phyloP scores from a whole-genome alignment of 2,329 filamentous ascomycete species.

The Pleomassaria siparia region DNA sequence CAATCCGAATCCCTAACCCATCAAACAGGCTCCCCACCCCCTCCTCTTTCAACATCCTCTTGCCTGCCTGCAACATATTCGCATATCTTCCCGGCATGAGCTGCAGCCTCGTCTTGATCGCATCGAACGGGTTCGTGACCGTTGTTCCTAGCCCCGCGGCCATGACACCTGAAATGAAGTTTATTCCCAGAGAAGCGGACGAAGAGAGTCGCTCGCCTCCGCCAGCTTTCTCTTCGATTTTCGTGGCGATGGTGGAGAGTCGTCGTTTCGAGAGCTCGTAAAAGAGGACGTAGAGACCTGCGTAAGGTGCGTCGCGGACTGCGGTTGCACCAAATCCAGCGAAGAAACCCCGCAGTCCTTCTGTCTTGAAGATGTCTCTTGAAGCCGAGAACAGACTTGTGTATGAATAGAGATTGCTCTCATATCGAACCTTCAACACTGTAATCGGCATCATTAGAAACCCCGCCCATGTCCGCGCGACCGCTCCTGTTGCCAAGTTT shows the following conservation, averaged over 20 bases:
- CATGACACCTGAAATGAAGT: slow-evolving; percentile 79
- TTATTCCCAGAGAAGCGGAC: slow-evolving; percentile 65
- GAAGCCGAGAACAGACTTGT: slow-evolving; percentile 72
- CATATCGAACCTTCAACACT: slow-evolving; percentile 94
- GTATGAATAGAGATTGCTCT: slow-evolving; percentile 85
- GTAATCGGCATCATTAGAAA: slow-evolving; percentile 95
- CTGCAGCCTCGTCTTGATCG: slow-evolving; percentile 92
- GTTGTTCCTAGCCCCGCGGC: slow-evolving; percentile 82
- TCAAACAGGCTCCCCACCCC: slow-evolving; percentile 80
- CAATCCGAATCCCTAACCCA: slow-evolving; percentile 83
- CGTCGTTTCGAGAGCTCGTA: slow-evolving; percentile 81
- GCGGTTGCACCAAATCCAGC: slow-evolving; percentile 92
- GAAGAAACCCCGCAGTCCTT: slow-evolving; percentile 85
- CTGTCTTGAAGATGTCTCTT: slow-evolving; percentile 69
- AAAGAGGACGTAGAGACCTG: slow-evolving; percentile 88
- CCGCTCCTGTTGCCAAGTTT: slow-evolving; percentile 82
- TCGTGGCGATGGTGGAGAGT: slow-evolving; percentile 46
- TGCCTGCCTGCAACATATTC: slow-evolving; percentile 77
- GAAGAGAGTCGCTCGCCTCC: slow-evolving; percentile 26
- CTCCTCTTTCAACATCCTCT: slow-evolving; percentile 79
- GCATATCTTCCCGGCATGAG: slow-evolving; percentile 79
- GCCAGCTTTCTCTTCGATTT: slow-evolving; percentile 28
- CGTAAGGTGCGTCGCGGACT: slow-evolving; percentile 92
- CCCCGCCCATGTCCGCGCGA: slow-evolving; percentile 81
- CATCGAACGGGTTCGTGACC: slow-evolving; percentile 95